Base-by-base conservation (phyloP, 2,329 filamentous ascomycete species). In the Daldinia sp. region DNA sequence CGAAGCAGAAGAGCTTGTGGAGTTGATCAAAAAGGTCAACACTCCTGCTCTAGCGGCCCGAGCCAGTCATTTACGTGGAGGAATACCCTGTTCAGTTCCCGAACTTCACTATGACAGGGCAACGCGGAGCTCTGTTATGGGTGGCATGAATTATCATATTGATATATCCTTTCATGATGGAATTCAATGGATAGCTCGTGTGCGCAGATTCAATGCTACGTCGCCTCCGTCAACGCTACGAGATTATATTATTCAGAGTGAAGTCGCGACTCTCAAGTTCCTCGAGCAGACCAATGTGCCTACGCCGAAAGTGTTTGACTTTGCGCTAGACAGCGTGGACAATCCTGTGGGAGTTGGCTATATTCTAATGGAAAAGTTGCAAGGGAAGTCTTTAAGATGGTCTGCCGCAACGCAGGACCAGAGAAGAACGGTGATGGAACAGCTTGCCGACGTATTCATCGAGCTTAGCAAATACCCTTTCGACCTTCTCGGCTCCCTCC, bases 351-450 rank as follows among this genome's bases (percentile, higher is more conserved):
- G 26, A 15, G 46, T 50, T 15, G 46, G 46, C n/a, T 50, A 50
- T 30, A 50, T 50, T 30, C 46, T 50, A n/a, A 50, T 50, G 23
- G 46, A 50, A 30, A 50, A 30, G 26, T 6, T 50, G 23, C 23
- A n/a, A 4, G 46, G 23, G 15, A 50, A 30, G 46, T 18, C 46
- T n/a, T 50, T 50, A 15, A 4, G 2, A 18, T 50, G 26, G 46
- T 33, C 46, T n/a, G 0, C 10, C 18, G 15, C 26, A 30, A 50
- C 46, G 3, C 46, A 30, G 9, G 46, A 50, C 4, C 46, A 50
- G 4, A 33, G 7, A 18, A 50, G 13, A 30, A 50, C 18, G 13
- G 46, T 50, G 2, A 30, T 33, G 15, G 46, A 33, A 30, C 46
- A 50, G 13, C 23, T 50, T 6, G 46, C 46, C 20, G 46, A 50